Evolutionary conservation across 805 yeast species (phyloP).

Genomic region (Torulaspora delbrueckii): DNA sequence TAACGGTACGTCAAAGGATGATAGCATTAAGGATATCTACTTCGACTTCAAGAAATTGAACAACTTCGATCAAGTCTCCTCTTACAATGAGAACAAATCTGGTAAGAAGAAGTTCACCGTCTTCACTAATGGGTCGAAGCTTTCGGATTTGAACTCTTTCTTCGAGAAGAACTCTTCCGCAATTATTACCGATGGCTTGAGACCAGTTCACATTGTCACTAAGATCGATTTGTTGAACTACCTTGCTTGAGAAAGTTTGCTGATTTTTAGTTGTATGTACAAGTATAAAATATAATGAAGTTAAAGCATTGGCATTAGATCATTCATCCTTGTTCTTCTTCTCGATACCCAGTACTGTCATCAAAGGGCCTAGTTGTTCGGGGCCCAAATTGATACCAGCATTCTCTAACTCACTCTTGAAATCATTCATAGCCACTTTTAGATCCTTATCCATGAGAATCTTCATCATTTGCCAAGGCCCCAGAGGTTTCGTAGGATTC

Average conservation of each 20-base stretch:
- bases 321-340: slow-evolving; percentile 13
- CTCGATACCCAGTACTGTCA: slow-evolving; percentile 28
- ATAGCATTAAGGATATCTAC: slow-evolving; percentile 45
- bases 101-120: slow-evolving; percentile 62
- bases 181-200: slow-evolving; percentile 69
- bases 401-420: slow-evolving; percentile 25
- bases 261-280: slow-evolving; percentile 9
- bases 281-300: slow-evolving; percentile 3
- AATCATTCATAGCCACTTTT: slow-evolving; percentile 24
- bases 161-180: slow-evolving; percentile 84
- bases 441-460: slow-evolving; percentile 27
- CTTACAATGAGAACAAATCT: slow-evolving; percentile 56
- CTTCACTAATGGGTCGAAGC: slow-evolving; percentile 60
- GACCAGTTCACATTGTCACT: slow-evolving; percentile 79
- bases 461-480: slow-evolving; percentile 27
- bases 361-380: slow-evolving; percentile 27
- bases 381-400: slow-evolving; percentile 28
- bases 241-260: slow-evolving; percentile 25
- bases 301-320: background rate
- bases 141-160: slow-evolving; percentile 66
- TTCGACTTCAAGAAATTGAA: slow-evolving; percentile 71
- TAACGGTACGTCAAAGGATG: slow-evolving; percentile 52
- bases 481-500: slow-evolving; percentile 16
- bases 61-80: slow-evolving; percentile 53
- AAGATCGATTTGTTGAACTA: slow-evolving; percentile 74